Evolutionary conservation across 1,284 basidiomycete species (phyloP).

Genomic region (Apiotrichum porosum): DNA sequence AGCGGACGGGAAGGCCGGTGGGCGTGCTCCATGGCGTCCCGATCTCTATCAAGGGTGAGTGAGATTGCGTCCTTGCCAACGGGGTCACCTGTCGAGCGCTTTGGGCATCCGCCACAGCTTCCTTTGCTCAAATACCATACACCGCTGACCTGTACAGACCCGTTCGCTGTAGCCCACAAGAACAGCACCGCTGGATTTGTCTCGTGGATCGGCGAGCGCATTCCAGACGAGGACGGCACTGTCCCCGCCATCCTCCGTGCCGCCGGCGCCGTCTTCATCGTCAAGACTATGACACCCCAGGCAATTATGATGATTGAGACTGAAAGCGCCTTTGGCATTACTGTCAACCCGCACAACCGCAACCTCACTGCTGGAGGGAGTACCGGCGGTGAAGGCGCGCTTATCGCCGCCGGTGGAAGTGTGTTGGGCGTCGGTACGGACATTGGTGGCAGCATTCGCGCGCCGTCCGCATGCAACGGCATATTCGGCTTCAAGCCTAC

Average conservation of each 20-base stretch:
- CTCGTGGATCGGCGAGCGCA: conserved; percentile 5
- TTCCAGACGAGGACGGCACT: conserved; percentile 1
- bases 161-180: conserved; percentile 45
- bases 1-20: conserved; percentile 51
- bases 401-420: conserved; percentile 45
- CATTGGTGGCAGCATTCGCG: conserved; percentile 46
- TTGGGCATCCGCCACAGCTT: too few species aligned
- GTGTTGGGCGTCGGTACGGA: conserved; percentile 47
- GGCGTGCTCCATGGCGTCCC: conserved; percentile 62
- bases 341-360: conserved; percentile 53
- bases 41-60: conserved; percentile 55
- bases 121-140: too few species aligned
- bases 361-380: conserved; percentile 56
- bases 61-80: too few species aligned
- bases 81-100: too few species aligned
- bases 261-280: conserved; percentile 29
- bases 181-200: conserved; percentile 15
- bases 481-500: conserved; percentile 45
- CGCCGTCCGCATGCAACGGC: conserved; percentile 24
- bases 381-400: conserved; percentile 57
- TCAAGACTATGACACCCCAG: conserved; percentile 28
- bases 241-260: conserved; percentile 20
- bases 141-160: conserved; percentile 26
- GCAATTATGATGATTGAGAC: conserved; percentile 37
- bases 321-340: conserved; percentile 34